Evolutionary conservation across 202 grass and related monocot species (phyloP), one percentile per base, ranked within the genome.

Genomic region (Musa balbisiana): DNA sequence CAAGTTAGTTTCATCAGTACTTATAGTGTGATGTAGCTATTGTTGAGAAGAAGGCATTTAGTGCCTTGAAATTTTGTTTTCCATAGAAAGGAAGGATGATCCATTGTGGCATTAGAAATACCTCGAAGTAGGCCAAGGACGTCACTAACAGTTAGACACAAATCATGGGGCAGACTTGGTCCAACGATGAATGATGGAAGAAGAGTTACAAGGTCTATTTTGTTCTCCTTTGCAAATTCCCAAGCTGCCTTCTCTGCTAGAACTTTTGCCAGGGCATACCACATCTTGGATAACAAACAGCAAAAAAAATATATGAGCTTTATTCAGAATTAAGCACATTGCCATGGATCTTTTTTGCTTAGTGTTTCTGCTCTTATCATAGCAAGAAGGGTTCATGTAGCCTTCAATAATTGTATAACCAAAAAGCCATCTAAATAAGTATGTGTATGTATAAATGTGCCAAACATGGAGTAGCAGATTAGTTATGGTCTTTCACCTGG

Each of bases 181-280:
- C 93, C 93, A 52, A 97, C 55, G 13, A 93, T 86, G 25, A 91
- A 97, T 22, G 90, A 81, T 3, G 93, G 93, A 80, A 97, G 86
- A 79, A 97, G 70, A 43, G 84, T 74, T 3, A 97, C 87, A 3
- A 97, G 90, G 65, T 97, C 80, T 9, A 91, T 92, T 72, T 43
- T 88, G 84, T 97, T 90, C 78, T 91, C 93, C 64, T 76, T 79
- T 17, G 90, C 90, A 10, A 97, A 97, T 73, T 91, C 84, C 93
- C 93, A 96, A 17, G 93, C 93, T 55, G 87, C 86, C 75, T 92
- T 87, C 82, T 96, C 93, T 1, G 93, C 93, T 0, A 92, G 82
- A 33, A 87, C 83, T 82, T 92, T 96, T 1, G 93, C 93, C 0
- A 92, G 75, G 52, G 85, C 80, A 51, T 97, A 97, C 90, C 88